Conservation (phyloP, 1,284 basidiomycete species). For the Moniliophthora roreri region DNA sequence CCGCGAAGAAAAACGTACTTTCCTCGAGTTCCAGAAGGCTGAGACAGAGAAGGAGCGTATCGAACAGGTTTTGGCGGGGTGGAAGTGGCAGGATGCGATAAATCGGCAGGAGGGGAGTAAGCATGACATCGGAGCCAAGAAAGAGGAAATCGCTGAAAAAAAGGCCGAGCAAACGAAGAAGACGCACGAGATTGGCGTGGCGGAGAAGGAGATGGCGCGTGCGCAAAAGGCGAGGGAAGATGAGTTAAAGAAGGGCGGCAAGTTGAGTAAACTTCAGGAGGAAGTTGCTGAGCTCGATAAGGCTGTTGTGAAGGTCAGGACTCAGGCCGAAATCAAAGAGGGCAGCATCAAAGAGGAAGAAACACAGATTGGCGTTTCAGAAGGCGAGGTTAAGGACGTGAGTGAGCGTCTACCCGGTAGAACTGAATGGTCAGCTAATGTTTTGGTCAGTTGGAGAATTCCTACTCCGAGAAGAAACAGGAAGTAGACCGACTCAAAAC, state of each 20-base stretch:
- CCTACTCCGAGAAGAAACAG: slow-evolving; percentile 55
- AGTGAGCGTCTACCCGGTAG: slow-evolving; percentile 20
- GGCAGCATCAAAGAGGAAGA: slow-evolving; percentile 82
- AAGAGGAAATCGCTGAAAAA: slow-evolving; percentile 49
- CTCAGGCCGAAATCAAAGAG: slow-evolving; percentile 85
- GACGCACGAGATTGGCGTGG: slow-evolving; percentile 58
- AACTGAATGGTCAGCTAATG: background rate
- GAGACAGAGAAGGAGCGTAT: slow-evolving; percentile 90
- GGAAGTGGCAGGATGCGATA: slow-evolving; percentile 78
- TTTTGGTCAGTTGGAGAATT: slow-evolving; percentile 50
- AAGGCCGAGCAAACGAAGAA: slow-evolving; percentile 49
- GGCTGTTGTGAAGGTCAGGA: slow-evolving; percentile 83
- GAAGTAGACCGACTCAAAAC: slow-evolving; percentile 63
- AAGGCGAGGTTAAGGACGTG: slow-evolving; percentile 64
- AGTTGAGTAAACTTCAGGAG: slow-evolving; percentile 78
- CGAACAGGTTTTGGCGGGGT: slow-evolving; percentile 82
- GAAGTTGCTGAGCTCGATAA: slow-evolving; percentile 81
- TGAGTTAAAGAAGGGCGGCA: slow-evolving; percentile 77
- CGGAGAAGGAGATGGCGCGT: slow-evolving; percentile 73
- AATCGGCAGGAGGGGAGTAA: slow-evolving; percentile 47
- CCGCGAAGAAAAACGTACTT: slow-evolving; percentile 87
- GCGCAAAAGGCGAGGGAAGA: slow-evolving; percentile 63
- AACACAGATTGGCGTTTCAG: slow-evolving; percentile 55
- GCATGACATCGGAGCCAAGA: slow-evolving; percentile 57
- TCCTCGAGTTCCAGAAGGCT: slow-evolving; percentile 90